A percentile compares a stretch with the other conserved stretches of the same genome.
Conservation (phyloP, 345 rosid genomes). For the Linum lewisii region DNA sequence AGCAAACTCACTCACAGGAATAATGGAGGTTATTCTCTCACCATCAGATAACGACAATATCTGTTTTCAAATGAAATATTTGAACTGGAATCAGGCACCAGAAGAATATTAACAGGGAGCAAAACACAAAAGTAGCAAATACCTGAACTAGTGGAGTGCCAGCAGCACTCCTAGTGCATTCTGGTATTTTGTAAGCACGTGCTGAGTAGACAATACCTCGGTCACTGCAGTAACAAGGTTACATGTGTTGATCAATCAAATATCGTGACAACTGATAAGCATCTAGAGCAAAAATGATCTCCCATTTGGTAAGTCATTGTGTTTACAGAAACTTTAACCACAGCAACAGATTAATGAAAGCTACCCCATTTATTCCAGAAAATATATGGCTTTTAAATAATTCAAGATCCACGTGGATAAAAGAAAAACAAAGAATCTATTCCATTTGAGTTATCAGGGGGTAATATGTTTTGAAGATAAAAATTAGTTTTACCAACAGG, state of each 20-base stretch:
- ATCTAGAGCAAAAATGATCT: not conserved
- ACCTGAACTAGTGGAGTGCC: slow-evolving; percentile 95
- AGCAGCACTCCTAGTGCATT: slow-evolving; percentile 80
- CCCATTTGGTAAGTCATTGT: no score
- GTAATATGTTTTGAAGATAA: no score
- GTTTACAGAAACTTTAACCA: no score
- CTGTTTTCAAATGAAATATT: slow-evolving; percentile 32
- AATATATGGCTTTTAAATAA: no score
- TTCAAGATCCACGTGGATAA: no score
- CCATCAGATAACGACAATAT: slow-evolving; percentile 77
- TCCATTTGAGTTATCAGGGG: no score
- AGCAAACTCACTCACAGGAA: slow-evolving; percentile 77
- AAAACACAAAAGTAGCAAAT: slow-evolving; percentile 11
- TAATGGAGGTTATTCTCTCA: slow-evolving; percentile 92
- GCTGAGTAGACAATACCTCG: slow-evolving; percentile 85
- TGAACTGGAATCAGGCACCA: slow-evolving; percentile 10
- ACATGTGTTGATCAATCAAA: not conserved
- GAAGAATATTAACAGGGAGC: slow-evolving; percentile 1
- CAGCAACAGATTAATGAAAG: no score
- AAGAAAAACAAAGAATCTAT: no score
- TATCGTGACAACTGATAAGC: not conserved
- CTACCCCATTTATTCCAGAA: no score
- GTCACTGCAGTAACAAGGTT: slow-evolving; percentile 44
- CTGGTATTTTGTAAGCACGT: slow-evolving; percentile 91
- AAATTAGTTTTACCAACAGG: no score